These are phyloP conservation scores for Oryza glaberrima DNA, from an alignment of 176 grass and related monocot species.

Conservation along the genomic window DNA sequence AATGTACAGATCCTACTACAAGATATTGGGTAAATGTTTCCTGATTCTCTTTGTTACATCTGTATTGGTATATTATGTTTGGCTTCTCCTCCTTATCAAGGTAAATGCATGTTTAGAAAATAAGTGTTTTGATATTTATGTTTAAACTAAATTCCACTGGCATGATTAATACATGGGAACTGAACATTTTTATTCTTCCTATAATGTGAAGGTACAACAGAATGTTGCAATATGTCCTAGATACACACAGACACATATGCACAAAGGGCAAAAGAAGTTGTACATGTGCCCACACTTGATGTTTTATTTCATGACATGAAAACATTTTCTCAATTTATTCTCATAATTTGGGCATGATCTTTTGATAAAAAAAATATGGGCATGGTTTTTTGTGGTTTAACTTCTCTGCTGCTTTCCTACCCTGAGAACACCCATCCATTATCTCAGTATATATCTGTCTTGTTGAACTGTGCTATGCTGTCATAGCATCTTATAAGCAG, in stretches of 20 bases:
- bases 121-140: background rate
- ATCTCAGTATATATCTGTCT: constrained; percentile 5
- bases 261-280: background rate
- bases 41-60: background rate
- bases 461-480: constrained; percentile 15
- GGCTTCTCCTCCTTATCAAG: background rate
- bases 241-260: background rate
- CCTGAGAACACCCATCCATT: constrained; percentile 11
- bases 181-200: constrained; percentile 5
- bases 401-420: constrained; percentile 22
- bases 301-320: background rate
- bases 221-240: background rate
- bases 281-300: constrained; percentile 8
- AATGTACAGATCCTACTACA: constrained; percentile 99
- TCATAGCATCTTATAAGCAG: constrained; percentile 16
- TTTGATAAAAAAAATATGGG: background rate
- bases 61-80: constrained; percentile 13
- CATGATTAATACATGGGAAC: constrained; percentile 32
- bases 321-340: constrained; percentile 14
- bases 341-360: background rate
- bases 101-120: constrained; percentile 5
- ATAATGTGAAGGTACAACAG: background rate
- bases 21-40: constrained; percentile 76
- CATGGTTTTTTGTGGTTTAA: constrained; percentile 5
- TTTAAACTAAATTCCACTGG: background rate